Conservation (phyloP, 179 eudicot species). For the Heliamphora pulchella region DNA sequence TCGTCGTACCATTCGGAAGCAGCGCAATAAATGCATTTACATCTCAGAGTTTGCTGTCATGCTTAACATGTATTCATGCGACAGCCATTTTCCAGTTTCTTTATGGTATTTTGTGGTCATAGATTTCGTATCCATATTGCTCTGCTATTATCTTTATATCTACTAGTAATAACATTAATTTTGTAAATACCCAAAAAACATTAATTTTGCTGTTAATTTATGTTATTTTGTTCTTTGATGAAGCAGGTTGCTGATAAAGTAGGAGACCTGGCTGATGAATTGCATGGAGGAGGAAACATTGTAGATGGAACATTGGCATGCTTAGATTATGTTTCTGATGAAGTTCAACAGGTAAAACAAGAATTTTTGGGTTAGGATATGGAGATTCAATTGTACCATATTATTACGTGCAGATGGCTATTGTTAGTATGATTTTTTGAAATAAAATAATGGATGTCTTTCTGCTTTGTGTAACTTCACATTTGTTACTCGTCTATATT, state of each 20-base stretch:
- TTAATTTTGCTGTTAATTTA: not conserved
- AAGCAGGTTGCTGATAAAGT: constrained; percentile 33
- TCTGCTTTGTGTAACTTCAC: not conserved
- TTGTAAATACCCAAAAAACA: too few species aligned
- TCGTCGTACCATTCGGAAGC: not conserved
- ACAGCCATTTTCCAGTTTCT: constrained; percentile 1
- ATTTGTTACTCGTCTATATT: constrained; percentile 13
- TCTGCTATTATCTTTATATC: not conserved
- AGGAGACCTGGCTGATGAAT: constrained; percentile 26
- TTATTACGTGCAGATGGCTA: not conserved
- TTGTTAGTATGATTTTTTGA: not conserved
- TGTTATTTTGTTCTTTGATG: constrained; percentile 13
- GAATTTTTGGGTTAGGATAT: not conserved
- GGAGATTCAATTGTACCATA: constrained; percentile 3
- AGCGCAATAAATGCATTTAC: not conserved
- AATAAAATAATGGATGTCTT: not conserved
- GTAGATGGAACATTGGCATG: constrained; percentile 20
- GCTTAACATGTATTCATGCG: constrained; percentile 2
- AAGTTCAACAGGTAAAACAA: constrained; percentile 48
- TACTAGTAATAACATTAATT: not conserved
- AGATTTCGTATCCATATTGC: not conserved
- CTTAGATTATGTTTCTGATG: constrained; percentile 33
- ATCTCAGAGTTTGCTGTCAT: not conserved
- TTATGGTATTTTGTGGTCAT: not conserved
- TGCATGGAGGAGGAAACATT: constrained; percentile 25